Percentiles rank a stretch among this genome's conserved stretches.
Conservation (phyloP, 225 moss, liverwort and hornwort genomes). For the Sphagnum tenellum region DNA sequence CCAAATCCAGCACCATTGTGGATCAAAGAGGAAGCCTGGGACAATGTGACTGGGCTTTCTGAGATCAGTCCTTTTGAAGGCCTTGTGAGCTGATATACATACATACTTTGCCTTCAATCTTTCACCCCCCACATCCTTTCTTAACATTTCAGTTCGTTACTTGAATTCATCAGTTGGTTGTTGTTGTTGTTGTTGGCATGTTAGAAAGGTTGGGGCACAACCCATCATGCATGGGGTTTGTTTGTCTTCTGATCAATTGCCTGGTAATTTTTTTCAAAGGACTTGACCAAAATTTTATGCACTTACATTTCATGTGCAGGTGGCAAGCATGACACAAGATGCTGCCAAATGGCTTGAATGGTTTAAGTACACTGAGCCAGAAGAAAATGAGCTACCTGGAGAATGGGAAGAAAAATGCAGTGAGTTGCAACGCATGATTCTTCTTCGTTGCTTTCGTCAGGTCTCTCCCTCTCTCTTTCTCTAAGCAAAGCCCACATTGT, state of each 20-base stretch:
- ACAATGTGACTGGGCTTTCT: slow-evolving; percentile 50
- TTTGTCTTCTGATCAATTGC: no score
- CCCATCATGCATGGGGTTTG: no score
- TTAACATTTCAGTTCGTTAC: not conserved
- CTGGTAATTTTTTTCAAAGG: no score
- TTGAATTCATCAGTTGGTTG: no score
- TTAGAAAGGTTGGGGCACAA: no score
- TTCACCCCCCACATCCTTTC: not conserved
- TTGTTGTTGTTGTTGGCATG: no score
- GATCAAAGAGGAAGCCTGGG: slow-evolving; percentile 74
- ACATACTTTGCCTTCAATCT: not conserved
- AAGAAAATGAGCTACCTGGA: slow-evolving; percentile 56
- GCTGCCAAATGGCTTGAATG: slow-evolving; percentile 46
- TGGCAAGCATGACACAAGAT: slow-evolving; percentile 21
- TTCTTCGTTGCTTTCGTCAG: slow-evolving; percentile 62
- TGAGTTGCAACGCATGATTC: slow-evolving; percentile 70
- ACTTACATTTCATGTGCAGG: slow-evolving; percentile 4
- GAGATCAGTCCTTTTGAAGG: slow-evolving; percentile 47
- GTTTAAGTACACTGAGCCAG: slow-evolving; percentile 54
- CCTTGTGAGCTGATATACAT: slow-evolving; percentile 20
- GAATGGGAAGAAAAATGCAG: slow-evolving; percentile 83
- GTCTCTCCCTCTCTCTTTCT: not conserved
- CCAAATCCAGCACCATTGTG: slow-evolving; percentile 50
- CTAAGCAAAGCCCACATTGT: no score
- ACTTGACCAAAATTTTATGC: no score